A percentile compares a stretch with the other conserved stretches of the same genome.
phyloP scores from a whole-genome alignment of 352 stramenopile species.

The Phytophthora quininea region DNA sequence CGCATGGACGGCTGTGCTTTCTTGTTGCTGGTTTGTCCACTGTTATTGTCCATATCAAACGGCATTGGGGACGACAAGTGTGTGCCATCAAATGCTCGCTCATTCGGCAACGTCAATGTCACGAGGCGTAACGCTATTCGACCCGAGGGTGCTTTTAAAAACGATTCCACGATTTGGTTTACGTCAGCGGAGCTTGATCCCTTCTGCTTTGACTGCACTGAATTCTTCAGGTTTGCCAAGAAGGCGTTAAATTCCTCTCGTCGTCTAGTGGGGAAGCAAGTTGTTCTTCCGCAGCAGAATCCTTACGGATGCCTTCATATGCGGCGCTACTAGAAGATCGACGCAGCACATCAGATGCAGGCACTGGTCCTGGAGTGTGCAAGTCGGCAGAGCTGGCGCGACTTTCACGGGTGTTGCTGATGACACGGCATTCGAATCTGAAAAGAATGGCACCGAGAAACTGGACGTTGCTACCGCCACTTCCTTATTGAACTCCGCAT shows the following conservation, averaged over 20 bases:
- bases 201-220: slow-evolving; percentile 1
- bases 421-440: slow-evolving; percentile 77
- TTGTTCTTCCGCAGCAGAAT: slow-evolving; percentile 30
- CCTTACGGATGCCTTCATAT: slow-evolving; percentile 49
- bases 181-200: slow-evolving; percentile 30
- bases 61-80: slow-evolving; percentile 41
- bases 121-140: slow-evolving; percentile 77
- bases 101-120: slow-evolving; percentile 80
- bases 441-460: slow-evolving; percentile 89
- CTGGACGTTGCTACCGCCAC: slow-evolving; percentile 81
- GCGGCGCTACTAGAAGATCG: slow-evolving; percentile 60
- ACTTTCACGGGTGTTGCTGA: slow-evolving; percentile 40
- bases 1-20: slow-evolving; percentile 33
- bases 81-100: slow-evolving; percentile 61
- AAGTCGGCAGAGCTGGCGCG: slow-evolving; percentile 28
- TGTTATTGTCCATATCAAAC: slow-evolving; percentile 63
- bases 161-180: slow-evolving; percentile 62
- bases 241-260: slow-evolving; percentile 46
- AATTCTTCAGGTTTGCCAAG: slow-evolving; percentile 43
- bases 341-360: slow-evolving; percentile 28
- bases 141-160: slow-evolving; percentile 40
- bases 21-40: slow-evolving; percentile 15
- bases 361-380: slow-evolving; percentile 6
- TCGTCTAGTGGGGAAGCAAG: slow-evolving; percentile 23
- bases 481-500: slow-evolving; percentile 86